These are phyloP conservation scores for Asterochloris sp. DNA, from an alignment of 139 green algal species.

Conservation along the genomic window DNA sequence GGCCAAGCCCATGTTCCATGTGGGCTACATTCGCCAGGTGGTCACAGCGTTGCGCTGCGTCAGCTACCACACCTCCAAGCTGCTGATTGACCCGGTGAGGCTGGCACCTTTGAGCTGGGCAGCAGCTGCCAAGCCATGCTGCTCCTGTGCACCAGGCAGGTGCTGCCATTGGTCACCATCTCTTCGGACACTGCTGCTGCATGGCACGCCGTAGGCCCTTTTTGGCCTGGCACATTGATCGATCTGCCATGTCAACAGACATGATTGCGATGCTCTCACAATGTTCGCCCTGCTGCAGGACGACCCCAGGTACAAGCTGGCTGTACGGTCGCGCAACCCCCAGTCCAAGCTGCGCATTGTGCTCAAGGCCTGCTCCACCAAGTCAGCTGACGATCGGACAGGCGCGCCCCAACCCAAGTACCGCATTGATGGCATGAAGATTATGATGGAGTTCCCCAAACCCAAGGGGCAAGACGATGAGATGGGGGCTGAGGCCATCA, in stretches of 20 bases:
- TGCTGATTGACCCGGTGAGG: conserved; percentile 82
- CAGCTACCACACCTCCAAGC: conserved; percentile 82
- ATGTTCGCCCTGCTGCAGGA: conserved; percentile 29
- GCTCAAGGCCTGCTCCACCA: conserved; percentile 49
- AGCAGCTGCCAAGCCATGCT: too few species aligned
- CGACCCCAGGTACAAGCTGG: conserved; percentile 67
- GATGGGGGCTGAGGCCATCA: conserved; percentile 36
- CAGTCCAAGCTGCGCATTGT: conserved; percentile 70
- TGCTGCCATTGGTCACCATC: too few species aligned
- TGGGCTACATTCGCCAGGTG: conserved; percentile 94
- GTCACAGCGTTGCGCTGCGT: conserved; percentile 94
- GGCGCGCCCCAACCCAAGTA: conserved; percentile 86
- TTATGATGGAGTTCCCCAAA: conserved; percentile 88
- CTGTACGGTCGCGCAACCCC: conserved; percentile 59
- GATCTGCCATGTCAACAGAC: too few species aligned
- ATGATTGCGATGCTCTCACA: too few species aligned
- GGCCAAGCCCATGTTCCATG: conserved; percentile 93
- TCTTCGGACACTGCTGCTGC: too few species aligned
- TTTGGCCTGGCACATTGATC: too few species aligned
- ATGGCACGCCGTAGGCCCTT: too few species aligned
- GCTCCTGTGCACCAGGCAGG: too few species aligned
- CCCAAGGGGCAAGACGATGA: conserved; percentile 69
- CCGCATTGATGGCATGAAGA: conserved; percentile 63
- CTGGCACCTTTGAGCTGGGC: background rate
- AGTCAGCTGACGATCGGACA: conserved; percentile 46